Percentiles rank a stretch among this genome's conserved stretches.
Conservation (phyloP, 805 yeast species). For the Saccharomyces mikatae region DNA sequence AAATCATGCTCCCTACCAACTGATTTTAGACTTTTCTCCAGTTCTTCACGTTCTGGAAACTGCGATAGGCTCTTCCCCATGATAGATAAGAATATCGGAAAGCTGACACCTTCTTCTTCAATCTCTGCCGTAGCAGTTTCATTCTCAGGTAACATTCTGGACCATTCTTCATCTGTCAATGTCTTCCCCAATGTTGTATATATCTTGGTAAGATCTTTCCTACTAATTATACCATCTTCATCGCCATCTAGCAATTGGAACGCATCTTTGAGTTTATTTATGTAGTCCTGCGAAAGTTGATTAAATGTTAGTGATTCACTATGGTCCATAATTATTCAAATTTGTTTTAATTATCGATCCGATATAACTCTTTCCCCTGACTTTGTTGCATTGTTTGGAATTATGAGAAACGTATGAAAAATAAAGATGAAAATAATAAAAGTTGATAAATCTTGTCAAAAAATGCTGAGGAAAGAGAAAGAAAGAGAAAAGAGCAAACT, state of each 20-base stretch:
- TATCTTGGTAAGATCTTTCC: conserved; percentile 46
- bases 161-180: conserved; percentile 35
- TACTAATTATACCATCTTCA: conserved; percentile 57
- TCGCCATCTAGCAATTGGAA: conserved; percentile 78
- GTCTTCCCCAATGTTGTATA: conserved; percentile 46
- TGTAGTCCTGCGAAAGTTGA: conserved; percentile 52
- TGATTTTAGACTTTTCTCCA: conserved; percentile 51
- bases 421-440: background rate
- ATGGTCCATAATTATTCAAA: conserved; percentile 13
- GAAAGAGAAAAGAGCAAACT: background rate
- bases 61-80: conserved; percentile 50
- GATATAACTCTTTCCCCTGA: background rate
- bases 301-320: conserved; percentile 30
- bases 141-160: conserved; percentile 39
- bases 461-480: background rate
- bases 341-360: background rate
- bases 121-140: conserved; percentile 1
- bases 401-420: background rate
- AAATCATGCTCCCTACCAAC: conserved; percentile 25
- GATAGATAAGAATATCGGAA: conserved; percentile 56
- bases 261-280: conserved; percentile 60
- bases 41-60: conserved; percentile 44
- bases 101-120: conserved; percentile 35
- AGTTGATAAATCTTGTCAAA: background rate
- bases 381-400: background rate